Evolutionary conservation across 768 basidiomycete species (phyloP), one percentile per base, ranked within the genome.

Genomic region (Leccinum longicurvipes): DNA sequence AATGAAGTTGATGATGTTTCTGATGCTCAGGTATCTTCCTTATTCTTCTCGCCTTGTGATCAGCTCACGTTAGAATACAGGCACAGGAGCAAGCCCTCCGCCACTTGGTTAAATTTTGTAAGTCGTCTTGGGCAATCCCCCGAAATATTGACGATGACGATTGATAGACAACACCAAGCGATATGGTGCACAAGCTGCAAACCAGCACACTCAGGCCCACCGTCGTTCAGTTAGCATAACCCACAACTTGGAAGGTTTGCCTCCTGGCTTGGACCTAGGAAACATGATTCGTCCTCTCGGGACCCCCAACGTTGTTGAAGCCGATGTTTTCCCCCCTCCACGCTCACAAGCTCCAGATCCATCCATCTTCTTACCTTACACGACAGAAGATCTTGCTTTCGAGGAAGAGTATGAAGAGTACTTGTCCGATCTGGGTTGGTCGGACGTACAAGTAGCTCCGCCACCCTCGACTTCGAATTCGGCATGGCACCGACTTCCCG

Each of bases 341-440:
- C 91, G 93, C 29, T 89, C 91, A 41, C 89, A 90, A 64, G 88
- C 89, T 1, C 86, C 89, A 0, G 89, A 92, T 67, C 84, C 89
- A 11, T 85, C 84, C 14, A 86, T 89, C 45, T 92, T 93, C 75
- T 77, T 93, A 21, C 92, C 93, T 15, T 97, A 93, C 68, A 93
- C 91, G 39, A 87, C 91, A 2, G 96, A 98, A 69, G 91, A 93
- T 63, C 89, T 92, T 56, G 93, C 93, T 1, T 95, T 94, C 62
- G 95, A 98, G 66, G 92, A 93, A 67, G 95, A 97, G 66, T 98
- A 97, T 65, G 95, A 98, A 69, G 94, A 96, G 66, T 93, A 96
- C 63, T 76, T 98, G 25, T 91, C 87, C n/a, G 92, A 92, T 66
- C 75, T 94, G 23, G 89, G 88, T 17, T 88, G 81, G 78, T 81